A percentile compares a stretch with the other conserved stretches of the same genome.
phyloP scores from a whole-genome alignment of 2,329 filamentous ascomycete species.

The Pseudocercospora eumusae region DNA sequence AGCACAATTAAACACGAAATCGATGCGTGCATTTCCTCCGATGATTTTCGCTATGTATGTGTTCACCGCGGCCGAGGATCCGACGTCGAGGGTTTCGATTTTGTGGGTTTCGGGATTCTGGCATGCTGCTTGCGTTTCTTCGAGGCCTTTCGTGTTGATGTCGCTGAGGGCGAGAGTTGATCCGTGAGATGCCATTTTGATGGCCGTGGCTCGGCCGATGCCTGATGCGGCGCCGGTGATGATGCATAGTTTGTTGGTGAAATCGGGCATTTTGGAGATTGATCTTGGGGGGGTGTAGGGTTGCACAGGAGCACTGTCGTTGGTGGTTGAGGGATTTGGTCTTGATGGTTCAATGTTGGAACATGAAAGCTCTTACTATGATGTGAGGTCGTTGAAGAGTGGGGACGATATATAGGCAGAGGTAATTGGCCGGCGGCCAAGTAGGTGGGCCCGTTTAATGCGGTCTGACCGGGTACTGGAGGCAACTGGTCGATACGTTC shows the following conservation, averaged over 20 bases:
- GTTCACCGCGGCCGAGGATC: conserved; percentile 30
- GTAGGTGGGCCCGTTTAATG: not conserved
- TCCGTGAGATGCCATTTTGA: conserved; percentile 48
- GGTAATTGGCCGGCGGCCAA: not conserved
- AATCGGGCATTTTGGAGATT: conserved; percentile 19
- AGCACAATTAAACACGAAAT: conserved; percentile 48
- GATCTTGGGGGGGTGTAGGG: too few species aligned
- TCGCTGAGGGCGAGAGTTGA: conserved; percentile 48
- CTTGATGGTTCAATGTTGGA: not conserved
- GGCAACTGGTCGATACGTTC: not conserved
- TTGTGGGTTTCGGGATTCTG: conserved; percentile 6
- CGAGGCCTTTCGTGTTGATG: conserved; percentile 39
- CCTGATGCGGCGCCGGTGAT: conserved; percentile 41
- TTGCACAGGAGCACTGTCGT: too few species aligned
- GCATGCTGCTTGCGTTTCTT: conserved; percentile 32
- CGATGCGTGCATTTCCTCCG: conserved; percentile 37
- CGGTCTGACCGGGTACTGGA: not conserved
- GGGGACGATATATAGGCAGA: not conserved
- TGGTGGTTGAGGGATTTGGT: too few species aligned
- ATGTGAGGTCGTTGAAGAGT: not conserved
- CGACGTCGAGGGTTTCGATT: conserved; percentile 37
- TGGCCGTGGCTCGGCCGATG: conserved; percentile 48
- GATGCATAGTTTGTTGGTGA: conserved; percentile 34
- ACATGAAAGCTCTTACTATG: not conserved
- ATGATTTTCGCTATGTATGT: conserved; percentile 28